Percentiles rank a stretch among this genome's conserved stretches.
Evolutionary conservation across 129 eudicot species (phyloP).

Genomic region (Heracleum sosnowskyi): DNA sequence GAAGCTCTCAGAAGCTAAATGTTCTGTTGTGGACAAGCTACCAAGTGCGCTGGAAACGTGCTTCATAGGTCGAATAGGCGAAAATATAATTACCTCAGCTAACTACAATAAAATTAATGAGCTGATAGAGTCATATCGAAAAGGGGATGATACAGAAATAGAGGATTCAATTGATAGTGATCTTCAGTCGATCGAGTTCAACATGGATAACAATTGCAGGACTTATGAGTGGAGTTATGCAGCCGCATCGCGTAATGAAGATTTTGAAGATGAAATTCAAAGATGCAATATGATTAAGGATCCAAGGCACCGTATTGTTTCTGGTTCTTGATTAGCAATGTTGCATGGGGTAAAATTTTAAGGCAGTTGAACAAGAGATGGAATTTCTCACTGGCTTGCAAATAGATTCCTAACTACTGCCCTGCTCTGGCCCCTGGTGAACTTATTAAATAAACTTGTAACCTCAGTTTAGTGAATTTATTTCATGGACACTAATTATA

Average conservation of each 20-base stretch:
- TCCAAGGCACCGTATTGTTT: constrained; percentile 64
- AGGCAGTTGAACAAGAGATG: too few relatives aligned
- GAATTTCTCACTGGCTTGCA: too few relatives aligned
- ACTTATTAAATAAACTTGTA: too few relatives aligned
- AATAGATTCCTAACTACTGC: too few relatives aligned
- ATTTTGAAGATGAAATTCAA: constrained; percentile 55
- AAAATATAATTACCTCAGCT: neutral
- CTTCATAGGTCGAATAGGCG: constrained; percentile 28
- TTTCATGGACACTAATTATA: too few relatives aligned
- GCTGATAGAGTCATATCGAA: neutral
- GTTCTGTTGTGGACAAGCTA: constrained; percentile 45
- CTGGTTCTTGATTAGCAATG: constrained; percentile 36
- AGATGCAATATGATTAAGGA: constrained; percentile 70
- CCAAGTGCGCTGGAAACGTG: constrained; percentile 49
- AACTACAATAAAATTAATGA: neutral
- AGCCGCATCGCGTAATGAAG: constrained; percentile 16
- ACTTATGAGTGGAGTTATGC: constrained; percentile 27
- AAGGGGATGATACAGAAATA: constrained; percentile 11
- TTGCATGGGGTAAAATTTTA: constrained; percentile 7
- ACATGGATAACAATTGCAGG: constrained; percentile 33
- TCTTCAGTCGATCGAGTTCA: constrained; percentile 51
- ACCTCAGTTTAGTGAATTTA: too few relatives aligned
- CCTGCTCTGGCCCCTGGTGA: too few relatives aligned
- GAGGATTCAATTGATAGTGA: constrained; percentile 42
- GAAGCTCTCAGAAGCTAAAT: constrained; percentile 85